phyloP scores from a whole-genome alignment of 768 basidiomycete species.

The Boletus subcaerulescens region DNA sequence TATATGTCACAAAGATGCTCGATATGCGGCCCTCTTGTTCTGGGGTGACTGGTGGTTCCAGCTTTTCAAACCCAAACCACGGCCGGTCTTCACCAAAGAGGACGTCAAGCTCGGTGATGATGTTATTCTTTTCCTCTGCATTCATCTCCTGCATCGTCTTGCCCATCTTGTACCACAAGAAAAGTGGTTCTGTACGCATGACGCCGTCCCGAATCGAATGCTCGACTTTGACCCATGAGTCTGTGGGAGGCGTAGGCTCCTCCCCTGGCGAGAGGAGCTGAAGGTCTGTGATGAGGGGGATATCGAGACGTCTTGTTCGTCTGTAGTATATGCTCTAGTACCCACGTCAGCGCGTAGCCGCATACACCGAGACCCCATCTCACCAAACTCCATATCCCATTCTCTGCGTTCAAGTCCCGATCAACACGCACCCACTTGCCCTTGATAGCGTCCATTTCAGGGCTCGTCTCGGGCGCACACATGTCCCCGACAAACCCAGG shows the following conservation, averaged over 20 bases:
- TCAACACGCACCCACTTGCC: conserved; percentile 91
- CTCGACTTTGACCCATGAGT: conserved; percentile 62
- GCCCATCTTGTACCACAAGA: conserved; percentile 75
- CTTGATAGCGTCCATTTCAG: conserved; percentile 69
- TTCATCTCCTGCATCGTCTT: conserved; percentile 63
- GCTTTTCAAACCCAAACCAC: conserved; percentile 83
- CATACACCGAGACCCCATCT: not conserved
- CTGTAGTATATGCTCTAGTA: conserved; percentile 73
- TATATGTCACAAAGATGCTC: conserved; percentile 62
- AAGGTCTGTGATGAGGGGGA: conserved; percentile 75
- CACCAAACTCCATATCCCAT: conserved; percentile 60
- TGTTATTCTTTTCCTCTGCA: conserved; percentile 50
- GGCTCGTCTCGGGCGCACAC: conserved; percentile 68
- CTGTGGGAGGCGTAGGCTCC: conserved; percentile 41
- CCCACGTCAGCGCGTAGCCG: not conserved
- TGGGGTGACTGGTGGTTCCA: conserved; percentile 57
- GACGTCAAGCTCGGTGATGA: conserved; percentile 92
- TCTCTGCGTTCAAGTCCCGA: conserved; percentile 71
- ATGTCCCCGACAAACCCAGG: conserved; percentile 53
- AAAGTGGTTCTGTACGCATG: conserved; percentile 51
- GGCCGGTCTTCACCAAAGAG: conserved; percentile 80
- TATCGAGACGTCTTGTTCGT: conserved; percentile 77
- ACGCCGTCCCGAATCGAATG: conserved; percentile 67
- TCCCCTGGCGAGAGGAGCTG: conserved; percentile 57
- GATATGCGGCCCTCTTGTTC: conserved; percentile 40